Evolutionary conservation across 139 green algal genomes (phyloP), one percentile per base, ranked within the genome.

Genomic region (Chlorella sp.): DNA sequence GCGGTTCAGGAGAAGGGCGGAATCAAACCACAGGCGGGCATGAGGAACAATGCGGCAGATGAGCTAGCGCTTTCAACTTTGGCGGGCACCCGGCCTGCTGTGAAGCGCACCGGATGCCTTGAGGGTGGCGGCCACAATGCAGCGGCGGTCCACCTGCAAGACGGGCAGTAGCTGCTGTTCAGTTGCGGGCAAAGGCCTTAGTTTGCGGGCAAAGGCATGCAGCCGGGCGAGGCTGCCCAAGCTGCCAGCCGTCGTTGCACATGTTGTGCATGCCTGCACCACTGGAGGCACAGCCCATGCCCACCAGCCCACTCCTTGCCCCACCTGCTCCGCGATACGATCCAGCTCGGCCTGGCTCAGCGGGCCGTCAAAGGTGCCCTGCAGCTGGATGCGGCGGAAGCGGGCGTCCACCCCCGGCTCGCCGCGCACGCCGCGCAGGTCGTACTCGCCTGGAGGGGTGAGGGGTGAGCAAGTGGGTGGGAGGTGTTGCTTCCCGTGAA

Each of bases 41-140:
- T n/a, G n/a, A n/a, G n/a, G n/a, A n/a, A n/a, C n/a, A n/a, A n/a
- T n/a, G n/a, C n/a, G n/a, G 67, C 34, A 43, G 67, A 43, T 43
- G 32, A 43, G 67, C 56, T 65, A 24, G 22, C 9, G 56, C 3
- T 3, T 24, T 65, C 60, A 68, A 68, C 3, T 65, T 24, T 20
- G 60, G 60, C 20, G 6, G 60, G 60, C n/a, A 24, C 60, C 30
- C 16, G 20, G 67, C 67, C 36, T 51, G 64, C 24, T 14, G 64
- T 43, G 20, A 34, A n/a, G 30, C 70, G 36, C 62, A 56, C 84
- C 84, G 19, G 84, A 83, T 4, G 84, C 74, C 46, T 67, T 44
- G 8, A 88, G 44, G 3, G 84, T 88, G 44, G 84, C 62, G 7
- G 75, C 84, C 43, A 88, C 64, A n/a, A 88, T 79, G 75, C 75